Evolutionary conservation across 2,329 filamentous ascomycete species (phyloP).

Genomic region (Colletotrichum orchidophilum): DNA sequence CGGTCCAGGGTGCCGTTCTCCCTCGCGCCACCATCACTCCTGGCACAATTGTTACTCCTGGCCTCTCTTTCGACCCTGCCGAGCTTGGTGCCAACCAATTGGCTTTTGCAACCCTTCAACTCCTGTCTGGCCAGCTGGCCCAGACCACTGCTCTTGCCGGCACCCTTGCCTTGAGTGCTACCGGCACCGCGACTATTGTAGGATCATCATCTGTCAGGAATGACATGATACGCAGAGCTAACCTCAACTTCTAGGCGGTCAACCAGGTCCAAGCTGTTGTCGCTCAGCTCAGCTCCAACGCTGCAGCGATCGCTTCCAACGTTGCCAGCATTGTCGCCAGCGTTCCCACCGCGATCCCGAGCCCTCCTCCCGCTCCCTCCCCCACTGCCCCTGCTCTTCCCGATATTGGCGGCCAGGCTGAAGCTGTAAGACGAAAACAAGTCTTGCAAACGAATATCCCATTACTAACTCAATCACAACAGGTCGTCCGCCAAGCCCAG

Average conservation of each 20-base stretch:
- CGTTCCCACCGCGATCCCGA: background rate
- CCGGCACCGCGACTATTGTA: background rate
- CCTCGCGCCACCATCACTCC: background rate
- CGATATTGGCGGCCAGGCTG: background rate
- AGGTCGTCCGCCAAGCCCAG: background rate
- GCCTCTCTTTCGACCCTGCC: background rate
- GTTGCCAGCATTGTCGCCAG: background rate
- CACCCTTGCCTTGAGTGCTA: background rate
- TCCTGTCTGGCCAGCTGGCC: background rate
- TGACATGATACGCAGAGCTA: background rate
- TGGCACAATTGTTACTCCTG: background rate
- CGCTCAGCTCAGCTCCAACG: background rate
- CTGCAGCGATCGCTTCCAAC: background rate
- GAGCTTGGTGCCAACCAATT: background rate
- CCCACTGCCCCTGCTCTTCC: background rate
- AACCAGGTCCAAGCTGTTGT: background rate
- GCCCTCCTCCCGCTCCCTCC: background rate
- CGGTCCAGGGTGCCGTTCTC: slow-evolving; percentile 3
- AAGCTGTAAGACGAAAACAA: background rate
- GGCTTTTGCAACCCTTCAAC: background rate
- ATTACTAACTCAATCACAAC: background rate
- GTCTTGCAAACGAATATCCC: too few species aligned
- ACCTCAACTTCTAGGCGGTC: background rate
- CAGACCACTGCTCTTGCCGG: background rate
- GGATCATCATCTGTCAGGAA: background rate